Percentiles rank a stretch among this genome's conserved stretches.
Evolutionary conservation across 257 asterid species (phyloP).

Genomic region (Euphrasia confusa): DNA sequence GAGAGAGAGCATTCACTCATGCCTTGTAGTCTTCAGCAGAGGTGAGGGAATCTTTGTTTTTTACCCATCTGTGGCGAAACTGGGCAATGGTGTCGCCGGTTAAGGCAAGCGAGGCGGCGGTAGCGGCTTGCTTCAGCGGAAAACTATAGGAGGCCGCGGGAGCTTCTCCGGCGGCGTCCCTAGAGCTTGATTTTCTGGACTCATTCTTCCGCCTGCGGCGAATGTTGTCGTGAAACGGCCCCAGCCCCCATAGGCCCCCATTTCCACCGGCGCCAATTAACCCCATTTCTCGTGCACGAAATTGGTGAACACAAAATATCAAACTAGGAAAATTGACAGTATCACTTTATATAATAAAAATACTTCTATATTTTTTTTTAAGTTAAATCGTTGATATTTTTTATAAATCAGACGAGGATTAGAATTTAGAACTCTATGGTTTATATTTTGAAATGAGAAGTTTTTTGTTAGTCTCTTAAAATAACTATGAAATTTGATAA

Average conservation of each 20-base stretch:
- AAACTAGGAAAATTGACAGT: too few species aligned
- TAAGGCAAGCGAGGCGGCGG: constrained; percentile 49
- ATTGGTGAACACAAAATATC: neutral
- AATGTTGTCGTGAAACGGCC: constrained; percentile 21
- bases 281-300: constrained; percentile 21
- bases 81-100: constrained; percentile 68
- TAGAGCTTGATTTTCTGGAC: constrained; percentile 21
- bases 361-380: too few species aligned
- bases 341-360: too few species aligned
- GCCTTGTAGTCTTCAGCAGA: constrained; percentile 30
- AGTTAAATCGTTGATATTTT: too few species aligned
- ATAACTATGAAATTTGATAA: too few species aligned
- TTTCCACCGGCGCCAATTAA: constrained; percentile 28
- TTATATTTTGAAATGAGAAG: too few species aligned
- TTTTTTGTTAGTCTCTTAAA: too few species aligned
- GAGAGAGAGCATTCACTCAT: neutral
- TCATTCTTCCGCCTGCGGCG: constrained; percentile 21
- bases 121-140: constrained; percentile 55
- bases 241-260: constrained; percentile 36
- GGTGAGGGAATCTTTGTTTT: constrained; percentile 24
- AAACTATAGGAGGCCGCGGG: constrained; percentile 23
- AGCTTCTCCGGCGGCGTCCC: constrained; percentile 13
- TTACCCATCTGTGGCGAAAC: constrained; percentile 44
- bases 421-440: too few species aligned
- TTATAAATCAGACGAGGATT: too few species aligned